phyloP scores from a whole-genome alignment of 768 basidiomycete genomes.

The Mrakia blollopis region DNA sequence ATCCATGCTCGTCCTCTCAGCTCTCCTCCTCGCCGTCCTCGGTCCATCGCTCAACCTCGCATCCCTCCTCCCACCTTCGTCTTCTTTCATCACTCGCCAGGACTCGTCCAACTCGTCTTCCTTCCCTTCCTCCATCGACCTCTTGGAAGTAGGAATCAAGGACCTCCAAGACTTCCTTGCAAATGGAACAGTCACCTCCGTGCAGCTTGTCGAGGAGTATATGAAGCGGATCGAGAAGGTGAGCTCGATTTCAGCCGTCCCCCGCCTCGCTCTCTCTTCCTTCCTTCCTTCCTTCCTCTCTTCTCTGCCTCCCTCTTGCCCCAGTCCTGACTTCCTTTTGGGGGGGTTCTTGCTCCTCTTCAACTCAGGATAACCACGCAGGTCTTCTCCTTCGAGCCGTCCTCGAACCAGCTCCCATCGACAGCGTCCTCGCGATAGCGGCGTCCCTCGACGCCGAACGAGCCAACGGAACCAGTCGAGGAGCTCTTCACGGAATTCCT shows the following conservation, averaged over 20 bases:
- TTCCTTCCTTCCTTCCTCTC: neutral
- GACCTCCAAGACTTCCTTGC: constrained; percentile 35
- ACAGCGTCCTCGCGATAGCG: constrained; percentile 36
- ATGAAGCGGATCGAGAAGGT: constrained; percentile 24
- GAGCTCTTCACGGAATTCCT: constrained; percentile 39
- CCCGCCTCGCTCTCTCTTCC: neutral
- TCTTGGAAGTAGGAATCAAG: constrained; percentile 36
- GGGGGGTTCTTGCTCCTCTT: too few relatives aligned
- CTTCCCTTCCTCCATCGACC: constrained; percentile 27
- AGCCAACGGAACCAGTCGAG: constrained; percentile 25
- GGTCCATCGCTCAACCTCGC: neutral
- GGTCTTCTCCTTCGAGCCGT: constrained; percentile 39
- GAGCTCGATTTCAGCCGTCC: too few relatives aligned
- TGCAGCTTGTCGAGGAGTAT: constrained; percentile 36
- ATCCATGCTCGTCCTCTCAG: neutral
- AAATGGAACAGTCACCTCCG: constrained; percentile 36
- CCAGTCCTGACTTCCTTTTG: neutral
- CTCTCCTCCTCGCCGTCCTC: neutral
- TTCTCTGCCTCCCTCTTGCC: neutral
- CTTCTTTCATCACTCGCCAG: neutral
- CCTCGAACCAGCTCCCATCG: constrained; percentile 38
- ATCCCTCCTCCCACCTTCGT: neutral
- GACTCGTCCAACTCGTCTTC: neutral
- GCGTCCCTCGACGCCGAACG: constrained; percentile 36
- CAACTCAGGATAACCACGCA: constrained; percentile 36